Base-by-base conservation (phyloP, 768 basidiomycete species). In the Suillus decipiens region DNA sequence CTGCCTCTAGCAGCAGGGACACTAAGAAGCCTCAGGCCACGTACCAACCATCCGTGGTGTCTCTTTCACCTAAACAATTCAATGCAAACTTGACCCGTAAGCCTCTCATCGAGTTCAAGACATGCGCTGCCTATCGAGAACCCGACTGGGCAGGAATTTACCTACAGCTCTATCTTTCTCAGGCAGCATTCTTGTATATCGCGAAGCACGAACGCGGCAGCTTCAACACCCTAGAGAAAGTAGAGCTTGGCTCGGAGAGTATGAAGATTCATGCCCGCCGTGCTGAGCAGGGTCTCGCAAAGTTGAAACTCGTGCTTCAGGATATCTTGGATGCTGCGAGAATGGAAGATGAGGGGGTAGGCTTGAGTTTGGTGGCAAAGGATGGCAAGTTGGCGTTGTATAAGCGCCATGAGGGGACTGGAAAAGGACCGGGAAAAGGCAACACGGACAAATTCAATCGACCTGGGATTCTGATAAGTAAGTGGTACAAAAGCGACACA, bases 121-220 rank as follows among this genome's bases (percentile, higher is more conserved):
- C 81, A 43, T 50, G 73, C 19, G 67, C 72, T 1, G 37, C 50
- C 5, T 45, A 53, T n/a, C 66, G 71, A 8, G 71, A 74, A 10
- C 77, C 77, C 63, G 77, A 88, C 68, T 90, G 88, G 88, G 76
- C 69, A 34, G 87, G 89, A 14, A 75, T 78, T 1, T 90, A 86
- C 71, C 84, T 86, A 0, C 89, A 91, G 69, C 74, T 91, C 14
- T 87, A 82, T 70, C 81, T 92, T 61, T 89, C 90, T 7, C 86
- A 88, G 69, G 91, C 88, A 0, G 75, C 81, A 2, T 81, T 85
- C 67, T 80, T 86, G 62, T 86, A 84, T 69, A 75, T 89, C 60
- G 89, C 82, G 0, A 74, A 82, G 47, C 89, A 92, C 70, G 69
- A 76, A 14, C 72, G 78, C 3, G 90, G 90, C 1, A 73, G 43